Percentiles rank a stretch among this genome's conserved stretches.
phyloP scores from a whole-genome alignment of 257 asterid genomes.

The Fraxinus cuspidata region DNA sequence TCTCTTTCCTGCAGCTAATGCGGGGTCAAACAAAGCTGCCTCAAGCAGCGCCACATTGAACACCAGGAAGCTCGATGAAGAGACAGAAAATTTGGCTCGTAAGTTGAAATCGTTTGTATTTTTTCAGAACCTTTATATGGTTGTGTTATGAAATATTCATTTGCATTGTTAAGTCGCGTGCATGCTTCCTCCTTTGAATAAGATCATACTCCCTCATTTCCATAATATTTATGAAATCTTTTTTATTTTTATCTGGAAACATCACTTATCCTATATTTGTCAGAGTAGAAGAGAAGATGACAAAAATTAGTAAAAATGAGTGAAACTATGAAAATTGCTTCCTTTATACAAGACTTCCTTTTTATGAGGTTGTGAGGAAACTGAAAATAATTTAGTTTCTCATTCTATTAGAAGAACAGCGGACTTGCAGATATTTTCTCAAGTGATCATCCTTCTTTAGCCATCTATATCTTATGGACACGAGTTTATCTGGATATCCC shows the following conservation, averaged over 20 bases:
- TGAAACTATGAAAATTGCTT: not conserved
- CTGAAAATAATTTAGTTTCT: not conserved
- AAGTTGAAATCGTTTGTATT: constrained; percentile 37
- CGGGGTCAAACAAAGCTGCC: constrained; percentile 90
- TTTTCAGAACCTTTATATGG: too few relatives aligned
- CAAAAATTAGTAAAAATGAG: not conserved
- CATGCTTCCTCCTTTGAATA: not conserved
- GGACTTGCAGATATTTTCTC: not conserved
- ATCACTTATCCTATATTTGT: not conserved
- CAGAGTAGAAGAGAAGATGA: not conserved
- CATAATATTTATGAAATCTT: not conserved
- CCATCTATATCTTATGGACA: not conserved
- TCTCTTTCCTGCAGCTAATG: constrained; percentile 61
- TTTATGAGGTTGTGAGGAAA: not conserved
- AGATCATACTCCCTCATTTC: not conserved
- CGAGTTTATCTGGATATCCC: not conserved
- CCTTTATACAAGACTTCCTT: not conserved
- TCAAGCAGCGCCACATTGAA: constrained; percentile 69
- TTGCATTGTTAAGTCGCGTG: not conserved
- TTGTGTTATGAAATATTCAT: not conserved
- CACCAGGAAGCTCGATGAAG: constrained; percentile 94
- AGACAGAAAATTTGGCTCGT: constrained; percentile 90
- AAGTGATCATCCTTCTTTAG: not conserved
- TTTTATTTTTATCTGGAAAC: not conserved
- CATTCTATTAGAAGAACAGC: not conserved